Base-by-base conservation (phyloP, 2,329 filamentous ascomycete genomes). In the Sphaerulina musiva region DNA sequence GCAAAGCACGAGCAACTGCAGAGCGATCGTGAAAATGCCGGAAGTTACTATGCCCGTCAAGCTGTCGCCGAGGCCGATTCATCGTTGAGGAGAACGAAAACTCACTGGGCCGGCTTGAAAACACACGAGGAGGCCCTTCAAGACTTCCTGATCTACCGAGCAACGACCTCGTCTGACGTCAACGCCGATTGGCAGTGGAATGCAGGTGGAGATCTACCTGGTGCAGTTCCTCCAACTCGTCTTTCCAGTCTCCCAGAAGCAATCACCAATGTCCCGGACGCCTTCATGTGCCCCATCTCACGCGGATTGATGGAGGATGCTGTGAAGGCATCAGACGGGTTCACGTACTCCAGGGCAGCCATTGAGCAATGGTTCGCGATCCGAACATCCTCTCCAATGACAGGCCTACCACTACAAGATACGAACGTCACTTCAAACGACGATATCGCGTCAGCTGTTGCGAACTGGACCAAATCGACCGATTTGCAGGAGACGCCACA, bases 331-430 rank as follows among this genome's bases (percentile, higher is more conserved):
- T 49, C 57, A 2, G 69, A 72, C 48, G 61, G 62, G 0, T 65
- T 66, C 51, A 68, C 61, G 0, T 73, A 71, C 47, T 68, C 70
- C 42, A 61, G 66, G n/a, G 54, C 61, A 14, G 65, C 68, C 31
- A 70, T 73, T 11, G 51, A 63, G 49, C 59, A 65, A 46, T 72
- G 70, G 70, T 71, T 71, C 42, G 46, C 60, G 8, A 64, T 65
- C 11, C 61, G 64, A 17, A 26, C 14, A 39, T 52, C 23, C 3
- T 71, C 69, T 1, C 70, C 70, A 4, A 59, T 66, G 42, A 70
- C 68, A 2, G 67, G 69, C 5, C 56, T 69, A 3, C 44, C 51
- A 2, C 56, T 69, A 4, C 14, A 48, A 2, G 58, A 62, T 42
- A 63, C 59, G 4, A 53, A 57, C 12, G 43, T 70, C 9, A 47